phyloP scores from a whole-genome alignment of 805 yeast genomes.

The Wickerhamomyces chaumierensis region DNA sequence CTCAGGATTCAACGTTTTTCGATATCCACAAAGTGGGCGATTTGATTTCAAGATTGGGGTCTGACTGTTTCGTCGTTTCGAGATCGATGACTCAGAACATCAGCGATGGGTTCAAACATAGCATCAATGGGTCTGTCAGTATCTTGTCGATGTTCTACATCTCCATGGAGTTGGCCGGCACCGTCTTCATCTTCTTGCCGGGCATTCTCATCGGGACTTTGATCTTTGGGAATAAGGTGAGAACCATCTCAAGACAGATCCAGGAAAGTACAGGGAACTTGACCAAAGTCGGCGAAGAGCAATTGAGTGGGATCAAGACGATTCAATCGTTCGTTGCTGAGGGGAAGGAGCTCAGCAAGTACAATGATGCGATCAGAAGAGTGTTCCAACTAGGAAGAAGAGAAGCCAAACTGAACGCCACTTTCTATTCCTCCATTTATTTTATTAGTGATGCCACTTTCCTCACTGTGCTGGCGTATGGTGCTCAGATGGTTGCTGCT shows the following conservation, averaged over 20 bases:
- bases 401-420: conserved; percentile 74
- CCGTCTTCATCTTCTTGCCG: conserved; percentile 72
- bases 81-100: conserved; percentile 83
- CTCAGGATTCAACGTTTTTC: conserved; percentile 87
- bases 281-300: conserved; percentile 89
- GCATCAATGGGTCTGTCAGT: conserved; percentile 77
- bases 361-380: conserved; percentile 59
- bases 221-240: conserved; percentile 73
- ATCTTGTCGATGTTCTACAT: conserved; percentile 84
- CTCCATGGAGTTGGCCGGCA: conserved; percentile 68
- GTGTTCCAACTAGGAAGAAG: conserved; percentile 57
- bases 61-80: conserved; percentile 84
- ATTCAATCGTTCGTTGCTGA: conserved; percentile 92
- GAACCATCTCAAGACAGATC: conserved; percentile 60
- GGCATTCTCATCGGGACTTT: conserved; percentile 69
- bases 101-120: conserved; percentile 81
- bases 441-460: conserved; percentile 79
- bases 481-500: conserved; percentile 67
- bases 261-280: conserved; percentile 82
- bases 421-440: conserved; percentile 68
- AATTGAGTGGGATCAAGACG: conserved; percentile 75
- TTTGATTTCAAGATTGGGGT: conserved; percentile 76
- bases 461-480: conserved; percentile 64
- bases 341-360: conserved; percentile 62
- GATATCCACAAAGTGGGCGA: conserved; percentile 95